phyloP scores from a whole-genome alignment of 495 filamentous ascomycete species.

The Aspergillus carlsbadensis region DNA sequence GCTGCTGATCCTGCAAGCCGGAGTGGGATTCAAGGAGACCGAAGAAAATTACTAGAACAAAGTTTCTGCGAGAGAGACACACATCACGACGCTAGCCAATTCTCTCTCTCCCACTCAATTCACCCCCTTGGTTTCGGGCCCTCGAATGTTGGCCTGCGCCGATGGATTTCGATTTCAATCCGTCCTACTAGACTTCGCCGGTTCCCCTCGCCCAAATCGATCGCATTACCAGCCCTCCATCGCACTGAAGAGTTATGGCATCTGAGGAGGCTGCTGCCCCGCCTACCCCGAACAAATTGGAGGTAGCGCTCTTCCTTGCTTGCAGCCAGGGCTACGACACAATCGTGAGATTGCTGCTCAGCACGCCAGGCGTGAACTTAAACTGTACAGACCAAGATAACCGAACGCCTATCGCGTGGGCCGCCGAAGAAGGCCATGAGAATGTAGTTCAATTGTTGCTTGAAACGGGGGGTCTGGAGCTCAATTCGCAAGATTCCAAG shows the following conservation, averaged over 20 bases:
- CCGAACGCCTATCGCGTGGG: conserved; percentile 37
- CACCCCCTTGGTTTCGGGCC: background rate
- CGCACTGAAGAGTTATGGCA: conserved; percentile 11
- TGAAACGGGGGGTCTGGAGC: conserved; percentile 18
- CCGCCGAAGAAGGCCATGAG: conserved; percentile 35
- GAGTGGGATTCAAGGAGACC: background rate
- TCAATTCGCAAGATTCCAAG: conserved; percentile 22
- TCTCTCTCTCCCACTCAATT: conserved; percentile 1
- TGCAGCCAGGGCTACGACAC: conserved; percentile 35
- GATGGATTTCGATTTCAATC: conserved; percentile 6
- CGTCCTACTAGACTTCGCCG: background rate
- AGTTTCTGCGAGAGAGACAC: conserved; percentile 1
- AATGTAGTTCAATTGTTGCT: conserved; percentile 33
- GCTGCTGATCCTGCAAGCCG: conserved; percentile 9
- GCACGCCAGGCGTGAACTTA: conserved; percentile 27
- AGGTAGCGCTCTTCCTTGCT: conserved; percentile 32
- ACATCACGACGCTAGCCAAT: conserved; percentile 12
- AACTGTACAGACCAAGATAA: conserved; percentile 24
- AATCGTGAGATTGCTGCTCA: conserved; percentile 33
- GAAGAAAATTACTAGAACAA: conserved; percentile 4
- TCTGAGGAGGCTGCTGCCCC: conserved; percentile 7
- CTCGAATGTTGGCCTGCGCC: conserved; percentile 5
- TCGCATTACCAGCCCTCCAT: background rate
- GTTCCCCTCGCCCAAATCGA: background rate
- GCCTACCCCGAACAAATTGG: conserved; percentile 22